Base-by-base conservation (phyloP, 2,329 filamentous ascomycete genomes). In the Didymella exigua region DNA sequence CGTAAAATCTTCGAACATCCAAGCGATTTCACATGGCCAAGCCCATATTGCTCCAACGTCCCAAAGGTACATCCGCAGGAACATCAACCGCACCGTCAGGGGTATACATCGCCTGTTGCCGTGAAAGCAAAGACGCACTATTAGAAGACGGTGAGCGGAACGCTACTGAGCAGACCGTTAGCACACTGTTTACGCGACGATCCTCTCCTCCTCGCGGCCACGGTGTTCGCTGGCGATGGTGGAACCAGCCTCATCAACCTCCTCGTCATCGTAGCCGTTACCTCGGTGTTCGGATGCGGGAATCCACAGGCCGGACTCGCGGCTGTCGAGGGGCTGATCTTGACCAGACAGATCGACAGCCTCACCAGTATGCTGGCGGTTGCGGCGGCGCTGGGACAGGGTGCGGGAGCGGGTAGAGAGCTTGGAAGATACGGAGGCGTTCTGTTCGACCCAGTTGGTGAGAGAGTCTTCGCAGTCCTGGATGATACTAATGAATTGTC, bases 401-500 rank as follows among this genome's bases (percentile, higher is more conserved):
- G 89, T 96, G 65, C 93, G 91, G 34, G 93, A 87, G 56, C 95
- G 91, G 16, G 88, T 89, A 4, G 91, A 96, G 43, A 99, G 86
- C 75, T 91, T 93, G 61, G 93, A 88, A 52, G 84, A 89, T 65
- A 99, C 92, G 40, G 91, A 88, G 5, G 95, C 93, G 72, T 96
- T 95, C 69, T 91, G 88, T 54, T 87, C 85, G 33, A 98, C 92
- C 95, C 95, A 99, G 82, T 96, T 97, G 75, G 92, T 97, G 58
- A 99, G 87, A 1, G 95, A 86, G 74, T 98, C 93, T 79, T 99
- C 95, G 76, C 95, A 99, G 78, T 99, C 95, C 80, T 99, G 95
- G 71, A 99, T 98, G 78, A 99, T 98, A 61, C 90, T 82, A 40
- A 56, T 24, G 11, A 29, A 5, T 23, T 43, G 54, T 75, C 54